Evolutionary conservation across 805 yeast genomes (phyloP), one percentile per base, ranked within the genome.

Genomic region (Grigorovia yakushimaensis): DNA sequence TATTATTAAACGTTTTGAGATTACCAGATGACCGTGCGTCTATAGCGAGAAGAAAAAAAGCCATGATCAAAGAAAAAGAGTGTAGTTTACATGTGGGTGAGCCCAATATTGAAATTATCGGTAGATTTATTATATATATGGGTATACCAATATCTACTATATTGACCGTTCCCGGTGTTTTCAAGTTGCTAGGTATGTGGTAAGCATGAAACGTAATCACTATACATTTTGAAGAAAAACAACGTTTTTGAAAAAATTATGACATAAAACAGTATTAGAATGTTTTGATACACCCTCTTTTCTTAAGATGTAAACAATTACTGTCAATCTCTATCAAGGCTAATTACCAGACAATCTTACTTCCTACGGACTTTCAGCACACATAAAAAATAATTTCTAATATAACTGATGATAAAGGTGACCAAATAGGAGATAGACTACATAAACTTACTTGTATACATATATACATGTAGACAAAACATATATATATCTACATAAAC

Each of bases 111-210:
- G 93, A 84, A 52, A 83, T 87, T 4, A 65, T 87, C 30, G 88
- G 93, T 7, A 73, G 94, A 57, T 68, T 84, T 51, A 66, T 84
- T 18, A 85, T 88, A 1, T 91, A 91, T 65, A 82, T 86, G 2
- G 97, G 97, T 0, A 78, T 91, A 24, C 75, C 94, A 0, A 59
- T 71, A 27, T 65, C 74, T 21, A 82, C 84, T 0, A 65, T 75
- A 1, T 43, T 65, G 5, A 59, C 59, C 1, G 65, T 69, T 44
- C 66, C 71, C 0, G 27, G 55, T 5, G 46, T 55, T 1, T 58
- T 58, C 45, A 40, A 42, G 6, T 11, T 46, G 10, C 19, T 51
- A 38, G 39, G 41, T 30, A 18, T 49, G 15, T 40, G 40, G 35
- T 49, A 33, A 20, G 13, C 13, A 2, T 15, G 3, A n/a, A n/a